A percentile compares a stretch with the other conserved stretches of the same genome.
Conservation (phyloP, 192 early-diverging fungal species). For the Piromyces finnis region DNA sequence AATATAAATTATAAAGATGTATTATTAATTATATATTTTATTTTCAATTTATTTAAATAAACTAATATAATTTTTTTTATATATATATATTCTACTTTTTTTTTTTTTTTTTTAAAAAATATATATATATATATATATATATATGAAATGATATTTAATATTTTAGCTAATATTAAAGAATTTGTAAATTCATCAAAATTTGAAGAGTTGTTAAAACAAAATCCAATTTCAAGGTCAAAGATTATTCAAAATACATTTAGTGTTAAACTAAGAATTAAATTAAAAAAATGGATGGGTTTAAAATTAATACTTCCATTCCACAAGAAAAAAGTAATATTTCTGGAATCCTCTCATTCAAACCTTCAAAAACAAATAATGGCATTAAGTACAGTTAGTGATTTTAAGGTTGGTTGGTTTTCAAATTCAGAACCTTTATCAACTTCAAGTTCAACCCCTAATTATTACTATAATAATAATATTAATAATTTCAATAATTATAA, state of each 20-base stretch:
- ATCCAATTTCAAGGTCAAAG: background rate
- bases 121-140: no score
- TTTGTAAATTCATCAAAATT: background rate
- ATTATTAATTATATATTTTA: no score
- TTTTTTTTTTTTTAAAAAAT: no score
- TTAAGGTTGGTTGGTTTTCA: background rate
- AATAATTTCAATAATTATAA: no score
- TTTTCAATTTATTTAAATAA: no score
- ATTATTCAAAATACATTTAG: background rate
- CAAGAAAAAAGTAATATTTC: background rate
- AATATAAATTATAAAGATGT: no score
- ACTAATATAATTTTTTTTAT: no score
- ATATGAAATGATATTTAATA: background rate
- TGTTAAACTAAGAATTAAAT: background rate
- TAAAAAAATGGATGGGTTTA: background rate
- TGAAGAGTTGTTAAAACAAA: background rate
- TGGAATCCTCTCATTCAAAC: background rate
- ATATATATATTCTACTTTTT: no score
- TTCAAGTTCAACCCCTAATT: background rate
- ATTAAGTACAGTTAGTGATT: background rate
- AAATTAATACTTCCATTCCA: background rate
- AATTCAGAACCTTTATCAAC: background rate
- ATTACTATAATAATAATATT: background rate
- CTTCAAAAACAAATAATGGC: background rate
- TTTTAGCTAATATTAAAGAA: background rate